Percentiles rank a stretch among this genome's conserved stretches.
Evolutionary conservation across 1,139 yeast genomes (phyloP).

Genomic region (Candida smagusa): DNA sequence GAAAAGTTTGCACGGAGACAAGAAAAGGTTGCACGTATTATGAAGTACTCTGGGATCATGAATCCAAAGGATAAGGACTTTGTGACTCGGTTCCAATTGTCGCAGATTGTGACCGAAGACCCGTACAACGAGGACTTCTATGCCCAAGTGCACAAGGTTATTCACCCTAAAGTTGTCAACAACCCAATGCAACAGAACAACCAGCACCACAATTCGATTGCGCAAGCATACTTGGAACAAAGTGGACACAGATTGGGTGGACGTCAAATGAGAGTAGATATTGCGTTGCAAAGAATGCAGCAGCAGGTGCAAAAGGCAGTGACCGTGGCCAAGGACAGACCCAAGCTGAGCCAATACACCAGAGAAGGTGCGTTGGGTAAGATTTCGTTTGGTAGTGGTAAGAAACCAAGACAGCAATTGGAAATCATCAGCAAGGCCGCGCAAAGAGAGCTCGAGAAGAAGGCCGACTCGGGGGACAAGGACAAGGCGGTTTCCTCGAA

Average conservation of each 20-base stretch:
- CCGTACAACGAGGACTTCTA: slow-evolving; percentile 97
- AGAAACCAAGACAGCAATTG: slow-evolving; percentile 85
- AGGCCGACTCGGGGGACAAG: slow-evolving; percentile 21
- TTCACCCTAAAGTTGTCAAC: slow-evolving; percentile 58
- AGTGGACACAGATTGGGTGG: slow-evolving; percentile 92
- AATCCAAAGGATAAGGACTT: slow-evolving; percentile 95
- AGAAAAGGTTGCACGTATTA: slow-evolving; percentile 73
- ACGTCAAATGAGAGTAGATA: slow-evolving; percentile 84
- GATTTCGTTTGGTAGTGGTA: slow-evolving; percentile 76
- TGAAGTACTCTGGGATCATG: slow-evolving; percentile 90
- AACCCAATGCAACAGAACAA: slow-evolving; percentile 39
- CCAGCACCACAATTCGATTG: slow-evolving; percentile 64
- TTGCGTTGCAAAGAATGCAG: slow-evolving; percentile 96
- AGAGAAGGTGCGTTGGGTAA: slow-evolving; percentile 92
- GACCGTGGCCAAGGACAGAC: slow-evolving; percentile 88
- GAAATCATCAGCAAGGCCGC: slow-evolving; percentile 61
- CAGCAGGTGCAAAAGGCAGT: slow-evolving; percentile 97
- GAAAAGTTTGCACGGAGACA: slow-evolving; percentile 66
- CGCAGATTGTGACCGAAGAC: slow-evolving; percentile 95
- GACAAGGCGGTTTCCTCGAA: slow-evolving; percentile 15
- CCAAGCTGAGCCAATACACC: slow-evolving; percentile 66
- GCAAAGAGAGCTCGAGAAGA: slow-evolving; percentile 41
- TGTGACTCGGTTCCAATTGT: slow-evolving; percentile 88
- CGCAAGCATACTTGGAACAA: slow-evolving; percentile 92
- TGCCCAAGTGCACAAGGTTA: slow-evolving; percentile 87